phyloP scores from a whole-genome alignment of 73 alveolate species.

The Uronychia setigera region DNA sequence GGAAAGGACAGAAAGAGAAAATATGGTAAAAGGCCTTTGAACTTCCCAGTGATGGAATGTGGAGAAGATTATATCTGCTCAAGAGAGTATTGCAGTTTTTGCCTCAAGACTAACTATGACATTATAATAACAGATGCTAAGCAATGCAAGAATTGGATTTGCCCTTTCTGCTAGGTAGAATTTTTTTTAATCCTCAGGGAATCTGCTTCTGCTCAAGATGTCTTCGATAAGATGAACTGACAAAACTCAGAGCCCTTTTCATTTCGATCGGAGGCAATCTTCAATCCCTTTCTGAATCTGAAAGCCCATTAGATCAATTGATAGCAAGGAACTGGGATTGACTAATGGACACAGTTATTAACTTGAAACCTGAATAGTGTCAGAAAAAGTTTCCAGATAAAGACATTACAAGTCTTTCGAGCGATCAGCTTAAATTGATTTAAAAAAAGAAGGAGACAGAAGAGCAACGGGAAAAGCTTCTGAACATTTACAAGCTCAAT shows the following conservation, averaged over 20 bases:
- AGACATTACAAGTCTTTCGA: background rate
- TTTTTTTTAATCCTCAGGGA: slow-evolving; percentile 10
- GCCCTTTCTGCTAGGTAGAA: slow-evolving; percentile 51
- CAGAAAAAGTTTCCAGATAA: background rate
- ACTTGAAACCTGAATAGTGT: background rate
- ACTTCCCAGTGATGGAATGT: background rate
- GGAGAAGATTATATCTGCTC: slow-evolving; percentile 47
- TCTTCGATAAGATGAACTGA: slow-evolving; percentile 57
- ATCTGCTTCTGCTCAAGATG: slow-evolving; percentile 68
- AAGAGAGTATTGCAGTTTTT: slow-evolving; percentile 53
- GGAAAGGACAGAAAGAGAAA: slow-evolving; percentile 9
- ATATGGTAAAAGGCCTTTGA: background rate
- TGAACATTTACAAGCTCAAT: background rate
- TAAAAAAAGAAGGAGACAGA: background rate
- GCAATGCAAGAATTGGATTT: slow-evolving; percentile 46
- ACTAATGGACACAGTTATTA: background rate
- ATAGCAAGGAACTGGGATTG: slow-evolving; percentile 32
- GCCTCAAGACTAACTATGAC: slow-evolving; percentile 59
- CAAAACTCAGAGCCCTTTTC: slow-evolving; percentile 50
- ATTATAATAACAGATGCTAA: slow-evolving; percentile 18
- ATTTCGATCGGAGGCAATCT: slow-evolving; percentile 59
- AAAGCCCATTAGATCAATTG: slow-evolving; percentile 26
- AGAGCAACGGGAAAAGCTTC: background rate
- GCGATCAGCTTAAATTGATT: background rate
- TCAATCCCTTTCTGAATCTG: slow-evolving; percentile 11